Conservation (phyloP, 2,329 filamentous ascomycete species). For the Beauveria medogensis region DNA sequence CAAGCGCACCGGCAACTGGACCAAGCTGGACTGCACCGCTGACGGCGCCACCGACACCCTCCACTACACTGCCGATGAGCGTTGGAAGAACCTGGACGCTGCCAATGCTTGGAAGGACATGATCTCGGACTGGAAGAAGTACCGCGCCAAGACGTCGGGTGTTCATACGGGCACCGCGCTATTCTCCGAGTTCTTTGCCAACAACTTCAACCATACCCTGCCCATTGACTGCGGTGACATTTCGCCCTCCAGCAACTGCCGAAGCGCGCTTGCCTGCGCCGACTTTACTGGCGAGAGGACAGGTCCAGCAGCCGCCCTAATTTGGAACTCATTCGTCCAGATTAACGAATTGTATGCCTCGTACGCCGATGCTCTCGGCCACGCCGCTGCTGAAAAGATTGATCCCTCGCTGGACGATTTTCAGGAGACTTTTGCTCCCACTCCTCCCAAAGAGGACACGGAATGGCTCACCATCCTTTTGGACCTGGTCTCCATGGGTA, state of each 20-base stretch:
- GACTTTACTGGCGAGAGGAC: slow-evolving; percentile 13
- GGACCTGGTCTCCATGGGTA: slow-evolving; percentile 22
- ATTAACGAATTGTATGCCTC: slow-evolving; percentile 16
- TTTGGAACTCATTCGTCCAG: slow-evolving; percentile 20
- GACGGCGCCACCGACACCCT: slow-evolving; percentile 2
- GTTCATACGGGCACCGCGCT: neutral
- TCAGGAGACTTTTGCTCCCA: slow-evolving; percentile 14
- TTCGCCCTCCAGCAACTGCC: neutral
- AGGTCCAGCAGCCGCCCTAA: slow-evolving; percentile 15
- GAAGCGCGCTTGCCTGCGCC: neutral
- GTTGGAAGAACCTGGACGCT: neutral
- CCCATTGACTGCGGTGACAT: neutral
- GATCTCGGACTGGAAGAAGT: neutral
- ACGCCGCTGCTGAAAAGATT: slow-evolving; percentile 14
- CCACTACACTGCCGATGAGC: neutral
- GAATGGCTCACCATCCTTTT: slow-evolving; percentile 22
- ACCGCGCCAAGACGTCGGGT: neutral
- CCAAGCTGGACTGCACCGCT: slow-evolving; percentile 16
- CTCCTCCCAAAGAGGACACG: slow-evolving; percentile 12
- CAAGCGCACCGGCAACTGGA: slow-evolving; percentile 19
- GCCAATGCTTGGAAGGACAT: neutral
- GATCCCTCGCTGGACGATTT: slow-evolving; percentile 14
- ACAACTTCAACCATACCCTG: neutral
- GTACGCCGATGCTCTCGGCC: neutral
- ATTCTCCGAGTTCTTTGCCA: slow-evolving; percentile 15